phyloP scores from a whole-genome alignment of 75 land plant genomes.

The Picea glauca region DNA sequence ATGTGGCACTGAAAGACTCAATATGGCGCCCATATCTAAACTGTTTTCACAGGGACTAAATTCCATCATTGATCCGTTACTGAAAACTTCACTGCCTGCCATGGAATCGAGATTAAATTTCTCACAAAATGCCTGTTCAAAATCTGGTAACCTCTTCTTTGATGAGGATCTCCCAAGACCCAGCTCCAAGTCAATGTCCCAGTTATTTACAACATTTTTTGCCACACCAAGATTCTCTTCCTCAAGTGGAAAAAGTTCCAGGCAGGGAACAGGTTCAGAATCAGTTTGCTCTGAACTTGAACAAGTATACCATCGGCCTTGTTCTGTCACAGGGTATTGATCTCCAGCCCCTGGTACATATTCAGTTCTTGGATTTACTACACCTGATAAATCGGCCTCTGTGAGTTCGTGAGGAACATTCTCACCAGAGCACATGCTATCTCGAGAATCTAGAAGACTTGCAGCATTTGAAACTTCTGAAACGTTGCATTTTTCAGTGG shows the following conservation, averaged over 20 bases:
- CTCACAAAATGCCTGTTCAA: too few relatives aligned
- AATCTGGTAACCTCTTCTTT: neutral
- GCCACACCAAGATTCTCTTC: slow-evolving; percentile 7
- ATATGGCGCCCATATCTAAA: neutral
- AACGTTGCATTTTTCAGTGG: slow-evolving; percentile 4
- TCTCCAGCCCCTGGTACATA: neutral
- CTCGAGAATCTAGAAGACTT: neutral
- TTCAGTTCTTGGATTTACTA: neutral
- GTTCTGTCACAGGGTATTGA: neutral
- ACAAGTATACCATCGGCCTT: neutral
- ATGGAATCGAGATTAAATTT: too few relatives aligned
- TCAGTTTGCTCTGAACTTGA: neutral
- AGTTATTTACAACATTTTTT: neutral
- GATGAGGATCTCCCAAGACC: slow-evolving; percentile 2
- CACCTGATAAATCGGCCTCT: neutral
- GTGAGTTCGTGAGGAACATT: neutral
- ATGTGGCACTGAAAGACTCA: neutral
- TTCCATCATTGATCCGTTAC: neutral
- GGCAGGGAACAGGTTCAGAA: neutral
- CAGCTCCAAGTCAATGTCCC: slow-evolving; percentile 6
- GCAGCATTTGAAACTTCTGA: slow-evolving; percentile 6
- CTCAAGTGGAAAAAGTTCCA: slow-evolving; percentile 9
- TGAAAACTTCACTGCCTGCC: neutral
- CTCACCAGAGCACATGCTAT: neutral
- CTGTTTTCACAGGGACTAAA: neutral